A percentile compares a stretch with the other conserved stretches of the same genome.
Conservation (phyloP, 495 filamentous ascomycete species). For the Podospora appendiculata region DNA sequence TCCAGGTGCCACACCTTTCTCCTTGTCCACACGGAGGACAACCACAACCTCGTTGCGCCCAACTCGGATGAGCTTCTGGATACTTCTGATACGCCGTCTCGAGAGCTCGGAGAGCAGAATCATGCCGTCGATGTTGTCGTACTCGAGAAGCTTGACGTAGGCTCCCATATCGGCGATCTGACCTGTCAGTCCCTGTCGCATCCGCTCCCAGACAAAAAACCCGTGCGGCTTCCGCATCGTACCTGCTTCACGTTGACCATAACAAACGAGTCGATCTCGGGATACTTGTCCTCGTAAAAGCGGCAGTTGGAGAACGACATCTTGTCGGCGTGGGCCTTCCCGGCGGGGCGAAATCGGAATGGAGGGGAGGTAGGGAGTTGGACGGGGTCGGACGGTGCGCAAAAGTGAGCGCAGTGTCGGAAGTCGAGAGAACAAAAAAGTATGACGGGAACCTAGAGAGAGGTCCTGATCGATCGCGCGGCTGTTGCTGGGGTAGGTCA, state of each 20-base stretch:
- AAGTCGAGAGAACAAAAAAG: background rate
- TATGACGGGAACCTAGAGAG: background rate
- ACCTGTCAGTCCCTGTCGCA: background rate
- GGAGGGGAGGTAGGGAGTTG: background rate
- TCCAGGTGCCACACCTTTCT: conserved; percentile 61
- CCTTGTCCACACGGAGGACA: conserved; percentile 95
- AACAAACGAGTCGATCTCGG: conserved; percentile 97
- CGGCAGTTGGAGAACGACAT: conserved; percentile 99
- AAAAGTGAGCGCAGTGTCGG: background rate
- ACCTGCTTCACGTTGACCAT: conserved; percentile 99
- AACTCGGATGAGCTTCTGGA: conserved; percentile 97
- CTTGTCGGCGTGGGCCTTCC: conserved; percentile 13
- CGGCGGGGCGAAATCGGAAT: conserved; percentile 10
- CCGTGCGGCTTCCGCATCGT: conserved; percentile 13
- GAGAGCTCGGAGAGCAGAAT: conserved; percentile 95
- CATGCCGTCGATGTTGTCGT: conserved; percentile 99
- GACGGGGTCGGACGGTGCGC: conserved; percentile 1
- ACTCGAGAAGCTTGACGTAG: conserved; percentile 98
- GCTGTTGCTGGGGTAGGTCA: no score
- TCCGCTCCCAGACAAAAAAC: no score
- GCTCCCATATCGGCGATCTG: conserved; percentile 99
- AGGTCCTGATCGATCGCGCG: background rate
- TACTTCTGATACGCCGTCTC: conserved; percentile 91
- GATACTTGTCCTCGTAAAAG: conserved; percentile 88
- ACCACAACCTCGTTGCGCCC: conserved; percentile 98